Evolutionary conservation across 805 yeast genomes (phyloP).

Genomic region (Suhomyces kilbournensis): DNA sequence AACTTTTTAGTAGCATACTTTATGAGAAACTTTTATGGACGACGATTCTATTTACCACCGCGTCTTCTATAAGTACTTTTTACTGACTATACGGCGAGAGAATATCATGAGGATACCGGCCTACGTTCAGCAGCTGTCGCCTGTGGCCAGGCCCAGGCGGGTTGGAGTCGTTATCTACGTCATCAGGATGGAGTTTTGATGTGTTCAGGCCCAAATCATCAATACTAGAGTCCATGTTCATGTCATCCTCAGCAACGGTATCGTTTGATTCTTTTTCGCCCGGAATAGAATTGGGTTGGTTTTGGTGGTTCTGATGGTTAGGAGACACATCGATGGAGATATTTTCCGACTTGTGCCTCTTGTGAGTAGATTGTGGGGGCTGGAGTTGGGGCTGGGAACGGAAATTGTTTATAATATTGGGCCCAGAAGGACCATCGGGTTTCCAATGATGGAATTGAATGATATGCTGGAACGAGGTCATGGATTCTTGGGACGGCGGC

Average conservation of each 20-base stretch:
- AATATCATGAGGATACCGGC: slow-evolving; percentile 29
- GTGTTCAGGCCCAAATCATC: slow-evolving; percentile 4
- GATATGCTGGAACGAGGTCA: slow-evolving; percentile 48
- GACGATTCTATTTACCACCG: not conserved
- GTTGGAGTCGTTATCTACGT: slow-evolving; percentile 7
- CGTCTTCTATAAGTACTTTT: not conserved
- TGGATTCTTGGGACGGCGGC: slow-evolving; percentile 40
- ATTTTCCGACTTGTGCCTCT: slow-evolving; percentile 32
- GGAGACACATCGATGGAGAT: not conserved
- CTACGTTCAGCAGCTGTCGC: slow-evolving; percentile 19
- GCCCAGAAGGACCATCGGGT: slow-evolving; percentile 33
- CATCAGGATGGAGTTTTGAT: slow-evolving; percentile 5
- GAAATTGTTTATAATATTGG: slow-evolving; percentile 8
- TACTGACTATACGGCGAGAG: slow-evolving; percentile 17
- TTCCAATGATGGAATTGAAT: slow-evolving; percentile 60
- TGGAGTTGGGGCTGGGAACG: slow-evolving; percentile 8
- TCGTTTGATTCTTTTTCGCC: slow-evolving; percentile 3
- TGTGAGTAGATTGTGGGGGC: slow-evolving; percentile 22
- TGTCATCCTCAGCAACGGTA: slow-evolving; percentile 8
- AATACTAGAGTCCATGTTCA: slow-evolving; percentile 13
- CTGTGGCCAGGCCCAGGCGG: slow-evolving; percentile 5
- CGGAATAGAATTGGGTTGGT: not conserved
- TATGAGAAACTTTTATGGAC: not conserved
- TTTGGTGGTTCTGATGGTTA: not conserved
- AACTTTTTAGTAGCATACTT: too few species aligned